A percentile compares a stretch with the other conserved stretches of the same genome.
Conservation (phyloP, 2,329 filamentous ascomycete genomes). For the Metarhizium rileyi region DNA sequence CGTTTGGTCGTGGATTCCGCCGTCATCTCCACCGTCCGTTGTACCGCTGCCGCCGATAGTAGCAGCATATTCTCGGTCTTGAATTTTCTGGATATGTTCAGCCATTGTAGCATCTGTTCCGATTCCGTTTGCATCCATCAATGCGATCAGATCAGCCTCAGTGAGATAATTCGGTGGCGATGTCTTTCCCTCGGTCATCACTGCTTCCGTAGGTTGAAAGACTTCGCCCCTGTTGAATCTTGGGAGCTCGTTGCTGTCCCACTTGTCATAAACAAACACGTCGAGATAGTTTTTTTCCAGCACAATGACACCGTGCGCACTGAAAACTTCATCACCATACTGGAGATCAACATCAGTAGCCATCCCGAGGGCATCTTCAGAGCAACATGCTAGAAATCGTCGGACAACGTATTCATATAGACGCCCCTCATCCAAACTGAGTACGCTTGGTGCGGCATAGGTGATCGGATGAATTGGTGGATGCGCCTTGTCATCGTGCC, state of each 20-base stretch:
- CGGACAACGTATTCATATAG: slow-evolving; percentile 91
- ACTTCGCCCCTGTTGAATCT: slow-evolving; percentile 68
- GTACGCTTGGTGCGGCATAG: slow-evolving; percentile 59
- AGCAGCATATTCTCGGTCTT: slow-evolving; percentile 77
- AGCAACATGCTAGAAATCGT: slow-evolving; percentile 90
- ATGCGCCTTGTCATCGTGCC: slow-evolving; percentile 92
- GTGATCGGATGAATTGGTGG: slow-evolving; percentile 93
- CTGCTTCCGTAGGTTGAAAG: slow-evolving; percentile 81
- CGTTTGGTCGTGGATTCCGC: slow-evolving; percentile 27
- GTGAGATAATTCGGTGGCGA: slow-evolving; percentile 77
- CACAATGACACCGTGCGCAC: slow-evolving; percentile 74
- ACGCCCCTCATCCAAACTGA: slow-evolving; percentile 57
- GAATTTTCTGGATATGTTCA: slow-evolving; percentile 94
- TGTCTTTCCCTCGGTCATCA: slow-evolving; percentile 87
- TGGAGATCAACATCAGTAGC: slow-evolving; percentile 75
- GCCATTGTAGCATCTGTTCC: slow-evolving; percentile 99
- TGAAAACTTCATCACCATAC: slow-evolving; percentile 77
- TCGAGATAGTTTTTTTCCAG: slow-evolving; percentile 87
- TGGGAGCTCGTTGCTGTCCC: slow-evolving; percentile 82
- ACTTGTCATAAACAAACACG: slow-evolving; percentile 93
- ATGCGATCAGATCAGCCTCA: slow-evolving; percentile 85
- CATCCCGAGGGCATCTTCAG: slow-evolving; percentile 82
- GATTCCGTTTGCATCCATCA: slow-evolving; percentile 98
- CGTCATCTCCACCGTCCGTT: slow-evolving; percentile 28
- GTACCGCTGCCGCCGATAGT: slow-evolving; percentile 40